Evolutionary conservation across 495 filamentous ascomycete species (phyloP).

Genomic region (Penicillium pulvis): DNA sequence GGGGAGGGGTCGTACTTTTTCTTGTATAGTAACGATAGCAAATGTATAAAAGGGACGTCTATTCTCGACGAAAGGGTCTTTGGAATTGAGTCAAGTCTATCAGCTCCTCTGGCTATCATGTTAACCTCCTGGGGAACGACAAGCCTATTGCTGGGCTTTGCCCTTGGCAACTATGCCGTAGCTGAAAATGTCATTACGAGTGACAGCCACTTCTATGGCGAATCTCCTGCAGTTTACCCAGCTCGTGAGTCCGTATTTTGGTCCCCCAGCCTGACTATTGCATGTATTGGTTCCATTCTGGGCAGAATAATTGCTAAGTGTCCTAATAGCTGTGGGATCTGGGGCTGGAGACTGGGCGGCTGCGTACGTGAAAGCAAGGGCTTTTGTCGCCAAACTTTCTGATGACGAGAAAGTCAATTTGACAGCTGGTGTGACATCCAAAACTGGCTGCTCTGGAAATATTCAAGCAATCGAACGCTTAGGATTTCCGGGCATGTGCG

Average conservation of each 20-base stretch:
- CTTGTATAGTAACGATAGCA: not conserved
- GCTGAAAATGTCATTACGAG: constrained; percentile 22
- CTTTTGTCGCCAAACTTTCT: constrained; percentile 58
- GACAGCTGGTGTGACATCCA: constrained; percentile 54
- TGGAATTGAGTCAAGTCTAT: not conserved
- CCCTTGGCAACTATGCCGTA: not conserved
- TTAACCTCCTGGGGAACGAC: not conserved
- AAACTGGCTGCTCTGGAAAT: constrained; percentile 60
- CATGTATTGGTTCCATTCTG: not conserved
- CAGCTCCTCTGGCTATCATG: not conserved
- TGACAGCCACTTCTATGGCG: constrained; percentile 54
- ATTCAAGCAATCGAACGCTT: constrained; percentile 54
- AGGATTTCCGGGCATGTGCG: constrained; percentile 61
- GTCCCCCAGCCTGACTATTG: not conserved
- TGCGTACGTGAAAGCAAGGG: constrained; percentile 51
- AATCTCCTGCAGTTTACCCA: constrained; percentile 58
- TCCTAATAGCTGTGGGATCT: constrained; percentile 31
- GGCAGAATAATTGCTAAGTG: not conserved
- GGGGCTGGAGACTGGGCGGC: constrained; percentile 58
- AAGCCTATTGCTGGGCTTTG: constrained; percentile 2
- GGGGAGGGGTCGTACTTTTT: not conserved
- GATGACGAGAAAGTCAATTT: constrained; percentile 60
- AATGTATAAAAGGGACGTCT: not conserved
- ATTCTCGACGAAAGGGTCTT: not conserved
- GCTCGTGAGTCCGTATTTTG: constrained; percentile 35